These are phyloP conservation scores for Cetraspora pellucida DNA, from an alignment of 192 early-diverging fungal genomes.

Conservation along the genomic window DNA sequence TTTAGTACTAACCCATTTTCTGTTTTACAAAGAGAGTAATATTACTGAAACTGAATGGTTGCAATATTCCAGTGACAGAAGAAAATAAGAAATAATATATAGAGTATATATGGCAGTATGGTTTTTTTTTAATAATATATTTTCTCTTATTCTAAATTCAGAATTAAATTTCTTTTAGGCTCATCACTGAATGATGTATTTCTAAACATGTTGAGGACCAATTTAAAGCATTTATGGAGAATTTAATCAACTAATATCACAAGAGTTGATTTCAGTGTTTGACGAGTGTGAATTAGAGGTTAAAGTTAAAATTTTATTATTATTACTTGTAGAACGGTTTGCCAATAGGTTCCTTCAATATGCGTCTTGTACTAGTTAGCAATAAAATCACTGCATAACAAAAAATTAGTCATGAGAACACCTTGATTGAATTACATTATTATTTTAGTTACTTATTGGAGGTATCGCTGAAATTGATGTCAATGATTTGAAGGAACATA, in stretches of 20 bases:
- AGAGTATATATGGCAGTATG: constrained; percentile 50
- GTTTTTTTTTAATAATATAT: neutral
- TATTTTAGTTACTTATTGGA: constrained; percentile 79
- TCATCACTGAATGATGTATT: too few relatives aligned
- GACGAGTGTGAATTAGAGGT: constrained; percentile 93
- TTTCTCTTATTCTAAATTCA: constrained; percentile 42
- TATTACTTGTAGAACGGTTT: neutral
- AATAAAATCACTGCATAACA: neutral
- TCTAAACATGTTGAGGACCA: constrained; percentile 99
- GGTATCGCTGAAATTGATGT: constrained; percentile 96
- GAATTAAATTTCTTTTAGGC: too few relatives aligned
- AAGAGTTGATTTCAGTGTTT: constrained; percentile 90
- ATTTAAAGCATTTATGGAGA: constrained; percentile 90
- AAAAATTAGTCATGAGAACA: neutral
- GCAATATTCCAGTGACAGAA: constrained; percentile 88
- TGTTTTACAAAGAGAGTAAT: constrained; percentile 67
- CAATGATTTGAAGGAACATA: constrained; percentile 99
- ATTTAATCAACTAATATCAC: constrained; percentile 94
- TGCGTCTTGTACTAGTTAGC: neutral
- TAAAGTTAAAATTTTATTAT: neutral
- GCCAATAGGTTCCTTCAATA: too few relatives aligned
- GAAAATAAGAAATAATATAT: constrained; percentile 97
- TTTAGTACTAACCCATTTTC: too few relatives aligned
- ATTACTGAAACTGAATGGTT: constrained; percentile 86
- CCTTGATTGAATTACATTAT: constrained; percentile 14